These are phyloP conservation scores for Kalmusia sp. DNA, from an alignment of 2,329 filamentous ascomycete genomes.

Conservation along the genomic window DNA sequence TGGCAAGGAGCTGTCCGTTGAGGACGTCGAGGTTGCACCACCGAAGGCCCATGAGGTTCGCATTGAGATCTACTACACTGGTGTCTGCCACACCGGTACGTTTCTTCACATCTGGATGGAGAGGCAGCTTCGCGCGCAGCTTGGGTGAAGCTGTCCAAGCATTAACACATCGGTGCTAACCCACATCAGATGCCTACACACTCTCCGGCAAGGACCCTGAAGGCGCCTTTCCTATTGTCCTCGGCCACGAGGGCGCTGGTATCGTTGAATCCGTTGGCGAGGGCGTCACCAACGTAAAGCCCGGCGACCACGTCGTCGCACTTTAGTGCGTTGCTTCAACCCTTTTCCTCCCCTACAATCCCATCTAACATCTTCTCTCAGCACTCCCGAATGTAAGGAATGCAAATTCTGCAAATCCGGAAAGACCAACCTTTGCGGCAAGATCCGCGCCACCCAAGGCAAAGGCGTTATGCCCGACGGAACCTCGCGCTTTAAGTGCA, in stretches of 20 bases:
- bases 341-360: background rate
- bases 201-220: slow-evolving; percentile 88
- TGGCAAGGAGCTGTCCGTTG: slow-evolving; percentile 84
- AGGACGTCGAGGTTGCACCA: slow-evolving; percentile 90
- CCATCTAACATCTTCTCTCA: slow-evolving; percentile 50
- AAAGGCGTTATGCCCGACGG: slow-evolving; percentile 97
- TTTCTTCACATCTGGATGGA: background rate
- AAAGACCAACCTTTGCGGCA: slow-evolving; percentile 99
- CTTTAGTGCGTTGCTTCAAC: slow-evolving; percentile 47
- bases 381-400: slow-evolving; percentile 94
- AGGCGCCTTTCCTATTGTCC: slow-evolving; percentile 59
- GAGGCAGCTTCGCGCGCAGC: background rate
- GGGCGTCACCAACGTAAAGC: slow-evolving; percentile 92
- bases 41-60: slow-evolving; percentile 94
- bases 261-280: slow-evolving; percentile 72
- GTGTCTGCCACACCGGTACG: slow-evolving; percentile 95
- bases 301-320: slow-evolving; percentile 79
- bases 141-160: background rate
- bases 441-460: slow-evolving; percentile 97
- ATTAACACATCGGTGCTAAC: background rate
- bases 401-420: slow-evolving; percentile 99
- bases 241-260: slow-evolving; percentile 52
- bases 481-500: slow-evolving; percentile 91
- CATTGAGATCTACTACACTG: slow-evolving; percentile 96
- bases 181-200: slow-evolving; percentile 66